Evolutionary conservation across 805 yeast genomes (phyloP), one percentile per base, ranked within the genome.

Genomic region (Teunomyces panamensis): DNA sequence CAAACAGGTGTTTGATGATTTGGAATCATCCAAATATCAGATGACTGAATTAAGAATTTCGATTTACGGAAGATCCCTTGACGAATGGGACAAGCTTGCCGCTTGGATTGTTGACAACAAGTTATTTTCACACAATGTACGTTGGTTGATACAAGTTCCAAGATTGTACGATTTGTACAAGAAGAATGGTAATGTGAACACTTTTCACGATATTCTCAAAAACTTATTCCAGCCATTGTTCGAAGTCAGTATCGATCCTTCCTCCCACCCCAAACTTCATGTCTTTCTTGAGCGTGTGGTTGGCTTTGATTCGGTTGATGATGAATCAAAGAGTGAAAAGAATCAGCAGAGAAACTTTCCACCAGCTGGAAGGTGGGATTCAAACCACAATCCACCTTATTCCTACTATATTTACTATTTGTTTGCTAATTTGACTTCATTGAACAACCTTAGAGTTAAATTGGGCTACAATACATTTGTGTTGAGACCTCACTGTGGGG

Each of bases 241-340:
- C 64, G 96, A 94, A 65, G 99, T 89, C 6, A 83, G 96, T 2
- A 76, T 82, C 57, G 79, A 91, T 64, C 99, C 99, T 8, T 56
- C 77, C 46, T 77, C 85, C 6, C 91, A 91, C 67, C 99, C 99
- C n/a, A 94, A 94, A 64, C 75, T 94, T 47, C 86, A 85, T 60
- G 78, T 90, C 3, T 91, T 94, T 65, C 71, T 94, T 57, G 95
- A 90, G 70, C 80, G 99, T 57, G 98, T 94, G 2, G 86, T 94
- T 59, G 99, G 99, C 0, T 94, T 94, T 67, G 99, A 94, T 68
- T 89, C 97, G 4, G 99, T 94, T 30, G 99, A 94, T 67, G 99
- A 94, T 68, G 99, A 94, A 68, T 88, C 96, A 9, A 94, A 95
- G 65, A 79, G 80, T 37, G 99, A 94, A 65, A 82, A 89, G 54